Evolutionary conservation across 2,329 filamentous ascomycete genomes (phyloP).

Genomic region (Diaporthe citriasiana): DNA sequence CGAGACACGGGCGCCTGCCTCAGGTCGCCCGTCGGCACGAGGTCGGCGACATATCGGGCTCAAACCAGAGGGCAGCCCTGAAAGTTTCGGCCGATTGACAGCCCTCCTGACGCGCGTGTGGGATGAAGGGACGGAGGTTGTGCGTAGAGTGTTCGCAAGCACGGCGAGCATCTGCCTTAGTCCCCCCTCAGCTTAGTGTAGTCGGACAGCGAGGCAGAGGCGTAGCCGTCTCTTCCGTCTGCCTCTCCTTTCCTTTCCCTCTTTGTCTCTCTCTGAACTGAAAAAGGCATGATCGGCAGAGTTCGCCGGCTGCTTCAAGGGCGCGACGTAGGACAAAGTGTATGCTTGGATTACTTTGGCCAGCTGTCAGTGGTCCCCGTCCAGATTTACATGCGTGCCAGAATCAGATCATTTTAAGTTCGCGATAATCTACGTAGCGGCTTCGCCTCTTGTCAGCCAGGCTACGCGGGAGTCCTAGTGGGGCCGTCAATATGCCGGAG

Average conservation of each 20-base stretch:
- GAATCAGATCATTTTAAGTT: slow-evolving; percentile 34
- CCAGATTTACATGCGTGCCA: background rate
- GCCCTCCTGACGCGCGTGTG: slow-evolving; percentile 13
- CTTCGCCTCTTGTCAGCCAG: slow-evolving; percentile 11
- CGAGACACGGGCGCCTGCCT: slow-evolving; percentile 18
- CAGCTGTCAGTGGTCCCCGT: slow-evolving; percentile 8
- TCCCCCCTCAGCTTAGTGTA: slow-evolving; percentile 12
- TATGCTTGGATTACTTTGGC: slow-evolving; percentile 7
- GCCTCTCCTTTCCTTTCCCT: too few species aligned
- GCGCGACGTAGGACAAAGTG: slow-evolving; percentile 12
- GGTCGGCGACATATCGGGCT: background rate
- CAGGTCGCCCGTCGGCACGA: slow-evolving; percentile 2
- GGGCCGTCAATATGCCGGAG: slow-evolving; percentile 13
- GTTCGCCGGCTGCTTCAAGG: slow-evolving; percentile 27
- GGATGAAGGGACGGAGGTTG: background rate
- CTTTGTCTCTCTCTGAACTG: background rate
- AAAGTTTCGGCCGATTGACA: slow-evolving; percentile 13
- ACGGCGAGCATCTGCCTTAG: slow-evolving; percentile 21
- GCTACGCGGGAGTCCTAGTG: background rate
- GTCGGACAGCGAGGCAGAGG: background rate
- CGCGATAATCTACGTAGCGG: slow-evolving; percentile 26
- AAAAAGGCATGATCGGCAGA: background rate
- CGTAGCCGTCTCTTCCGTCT: background rate
- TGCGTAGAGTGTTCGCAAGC: background rate
- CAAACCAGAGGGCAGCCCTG: slow-evolving; percentile 14